These are phyloP conservation scores for Thraustochytrium striatum DNA, from an alignment of 352 stramenopile genomes.

Conservation along the genomic window DNA sequence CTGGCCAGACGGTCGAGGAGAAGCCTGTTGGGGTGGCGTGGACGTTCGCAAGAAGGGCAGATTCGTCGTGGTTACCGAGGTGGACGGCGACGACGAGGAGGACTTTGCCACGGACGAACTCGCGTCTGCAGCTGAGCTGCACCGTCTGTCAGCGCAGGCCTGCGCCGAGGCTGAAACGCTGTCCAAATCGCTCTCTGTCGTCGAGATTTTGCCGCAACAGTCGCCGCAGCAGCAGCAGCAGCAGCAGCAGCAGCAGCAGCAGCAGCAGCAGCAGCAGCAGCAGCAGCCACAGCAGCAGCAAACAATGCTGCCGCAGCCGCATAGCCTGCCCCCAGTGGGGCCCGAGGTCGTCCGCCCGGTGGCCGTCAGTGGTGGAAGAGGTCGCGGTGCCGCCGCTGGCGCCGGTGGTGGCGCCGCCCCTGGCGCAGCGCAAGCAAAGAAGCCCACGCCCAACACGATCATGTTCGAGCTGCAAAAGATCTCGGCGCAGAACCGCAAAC, in stretches of 20 bases:
- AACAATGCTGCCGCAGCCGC: not conserved
- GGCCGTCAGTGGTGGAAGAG: not conserved
- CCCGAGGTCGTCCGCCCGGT: not conserved
- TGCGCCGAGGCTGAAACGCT: not conserved
- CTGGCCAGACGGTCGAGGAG: not conserved
- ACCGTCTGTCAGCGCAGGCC: not conserved
- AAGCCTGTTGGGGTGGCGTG: not conserved
- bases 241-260: not conserved
- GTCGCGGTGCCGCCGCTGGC: not conserved
- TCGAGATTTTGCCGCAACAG: not conserved
- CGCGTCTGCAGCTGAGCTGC: not conserved
- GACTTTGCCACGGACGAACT: not conserved
- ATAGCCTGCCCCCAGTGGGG: not conserved
- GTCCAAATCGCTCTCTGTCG: not conserved
- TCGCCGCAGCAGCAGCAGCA: not conserved
- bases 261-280: not conserved
- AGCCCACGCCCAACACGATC: constrained; percentile 8
- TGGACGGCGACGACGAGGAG: constrained; percentile 33
- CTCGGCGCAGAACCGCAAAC: constrained; percentile 23
- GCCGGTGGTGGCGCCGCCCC: not conserved
- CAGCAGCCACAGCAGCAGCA: not conserved
- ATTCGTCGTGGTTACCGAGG: constrained; percentile 29
- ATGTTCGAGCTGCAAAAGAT: constrained; percentile 46
- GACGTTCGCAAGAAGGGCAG: not conserved
- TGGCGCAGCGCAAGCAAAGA: not conserved